A percentile compares a stretch with the other conserved stretches of the same genome.
These are phyloP conservation scores for Cyclotella choctawhatcheeana DNA, from an alignment of 108 stramenopile species.

Conservation along the genomic window DNA sequence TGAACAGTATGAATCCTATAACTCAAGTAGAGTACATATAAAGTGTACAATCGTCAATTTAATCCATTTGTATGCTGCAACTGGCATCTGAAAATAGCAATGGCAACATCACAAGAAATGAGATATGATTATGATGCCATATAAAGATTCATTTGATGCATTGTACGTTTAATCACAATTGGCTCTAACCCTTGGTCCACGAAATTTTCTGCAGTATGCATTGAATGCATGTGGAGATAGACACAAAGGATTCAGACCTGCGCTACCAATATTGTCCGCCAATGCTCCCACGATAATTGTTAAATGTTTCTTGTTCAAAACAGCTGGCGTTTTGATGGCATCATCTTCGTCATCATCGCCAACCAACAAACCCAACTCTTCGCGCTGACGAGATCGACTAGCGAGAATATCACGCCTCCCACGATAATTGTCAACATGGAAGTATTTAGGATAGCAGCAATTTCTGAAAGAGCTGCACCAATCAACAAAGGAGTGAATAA, in stretches of 20 bases:
- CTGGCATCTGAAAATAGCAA: no score
- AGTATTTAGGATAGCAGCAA: conserved; percentile 24
- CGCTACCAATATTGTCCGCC: conserved; percentile 59
- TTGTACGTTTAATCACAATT: no score
- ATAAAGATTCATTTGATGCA: no score
- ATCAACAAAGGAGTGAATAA: conserved; percentile 56
- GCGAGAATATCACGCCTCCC: conserved; percentile 42
- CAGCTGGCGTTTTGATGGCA: conserved; percentile 34
- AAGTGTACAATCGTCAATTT: no score
- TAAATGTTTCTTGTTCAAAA: conserved; percentile 48
- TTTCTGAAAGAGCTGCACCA: conserved; percentile 41
- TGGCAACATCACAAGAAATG: no score
- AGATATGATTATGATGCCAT: no score
- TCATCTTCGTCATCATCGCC: conserved; percentile 19
- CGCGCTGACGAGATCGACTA: not conserved
- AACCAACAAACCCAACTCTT: no score
- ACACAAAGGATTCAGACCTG: conserved; percentile 59
- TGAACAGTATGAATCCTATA: conserved; percentile 54
- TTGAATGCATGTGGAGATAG: conserved; percentile 59
- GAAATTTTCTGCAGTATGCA: conserved; percentile 41
- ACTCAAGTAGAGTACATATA: no score
- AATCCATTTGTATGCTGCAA: conserved; percentile 57
- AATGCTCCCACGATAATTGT: conserved; percentile 58
- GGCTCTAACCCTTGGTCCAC: conserved; percentile 36
- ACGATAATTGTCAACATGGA: conserved; percentile 46